These are phyloP conservation scores for Plasmodium sp. DNA, from an alignment of 169 alveolate species.

Conservation along the genomic window DNA sequence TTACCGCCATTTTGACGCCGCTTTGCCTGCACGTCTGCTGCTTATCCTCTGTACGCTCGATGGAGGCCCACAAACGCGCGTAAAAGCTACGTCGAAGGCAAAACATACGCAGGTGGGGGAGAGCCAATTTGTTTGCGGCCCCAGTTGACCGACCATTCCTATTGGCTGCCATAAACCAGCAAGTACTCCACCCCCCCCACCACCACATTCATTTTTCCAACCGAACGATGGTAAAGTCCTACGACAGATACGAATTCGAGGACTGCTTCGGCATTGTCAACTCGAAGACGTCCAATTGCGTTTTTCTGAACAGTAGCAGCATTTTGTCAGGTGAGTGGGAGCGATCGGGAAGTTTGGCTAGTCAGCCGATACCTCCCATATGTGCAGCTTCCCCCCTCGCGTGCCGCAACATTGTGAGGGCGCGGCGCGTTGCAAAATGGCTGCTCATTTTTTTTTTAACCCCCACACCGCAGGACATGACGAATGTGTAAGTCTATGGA, in stretches of 20 bases:
- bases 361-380: not conserved
- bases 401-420: too few species aligned
- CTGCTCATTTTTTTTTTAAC: not conserved
- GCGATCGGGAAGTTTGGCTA: not conserved
- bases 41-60: not conserved
- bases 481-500: conserved; percentile 71
- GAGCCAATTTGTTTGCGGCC: not conserved
- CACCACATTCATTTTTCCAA: not conserved
- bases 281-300: conserved; percentile 81
- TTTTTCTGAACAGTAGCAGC: conserved; percentile 46
- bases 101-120: not conserved
- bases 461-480: conserved; percentile 55
- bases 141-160: not conserved
- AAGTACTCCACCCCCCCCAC: not conserved
- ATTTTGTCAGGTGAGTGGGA: conserved; percentile 74
- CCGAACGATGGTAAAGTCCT: conserved; percentile 90
- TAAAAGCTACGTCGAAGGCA: not conserved
- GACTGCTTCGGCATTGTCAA: conserved; percentile 86
- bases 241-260: conserved; percentile 87
- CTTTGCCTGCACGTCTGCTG: too few species aligned
- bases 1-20: not conserved
- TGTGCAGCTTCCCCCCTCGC: not conserved
- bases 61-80: not conserved
- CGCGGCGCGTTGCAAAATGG: conserved; percentile 27
- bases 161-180: not conserved